These are phyloP conservation scores for Lasiosphaeria hispida DNA, from an alignment of 495 filamentous ascomycete genomes.

Conservation along the genomic window DNA sequence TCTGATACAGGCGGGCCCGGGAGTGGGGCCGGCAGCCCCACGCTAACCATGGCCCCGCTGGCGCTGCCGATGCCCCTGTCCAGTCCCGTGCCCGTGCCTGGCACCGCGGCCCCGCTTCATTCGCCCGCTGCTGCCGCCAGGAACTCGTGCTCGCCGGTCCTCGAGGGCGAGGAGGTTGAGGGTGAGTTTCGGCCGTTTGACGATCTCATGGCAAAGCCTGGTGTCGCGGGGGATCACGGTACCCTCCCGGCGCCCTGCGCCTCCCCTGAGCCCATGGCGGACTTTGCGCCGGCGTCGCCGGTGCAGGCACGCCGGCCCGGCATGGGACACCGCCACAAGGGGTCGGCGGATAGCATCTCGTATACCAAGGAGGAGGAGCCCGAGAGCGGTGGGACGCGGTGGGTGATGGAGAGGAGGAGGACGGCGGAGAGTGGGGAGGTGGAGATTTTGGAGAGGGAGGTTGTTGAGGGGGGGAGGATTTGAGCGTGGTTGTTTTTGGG, in stretches of 20 bases:
- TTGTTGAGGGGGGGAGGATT: constrained; percentile 34
- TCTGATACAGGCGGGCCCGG: constrained; percentile 42
- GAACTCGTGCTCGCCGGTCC: constrained; percentile 34
- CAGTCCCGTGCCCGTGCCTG: constrained; percentile 7
- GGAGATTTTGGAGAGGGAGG: constrained; percentile 39
- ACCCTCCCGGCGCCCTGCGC: no score
- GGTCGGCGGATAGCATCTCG: constrained; percentile 57
- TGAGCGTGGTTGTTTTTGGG: constrained; percentile 9
- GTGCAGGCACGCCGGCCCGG: constrained; percentile 19
- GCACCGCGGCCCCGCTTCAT: constrained; percentile 2
- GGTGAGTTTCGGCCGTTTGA: not conserved
- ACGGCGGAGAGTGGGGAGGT: constrained; percentile 53
- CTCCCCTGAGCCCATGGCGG: not conserved
- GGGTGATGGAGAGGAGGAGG: constrained; percentile 57
- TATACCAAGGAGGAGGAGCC: constrained; percentile 51
- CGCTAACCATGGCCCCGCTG: constrained; percentile 22
- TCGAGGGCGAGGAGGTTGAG: constrained; percentile 36
- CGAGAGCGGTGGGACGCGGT: constrained; percentile 47
- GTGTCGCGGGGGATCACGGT: no score
- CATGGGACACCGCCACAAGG: constrained; percentile 45
- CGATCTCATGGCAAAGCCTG: not conserved
- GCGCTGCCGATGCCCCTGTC: constrained; percentile 22
- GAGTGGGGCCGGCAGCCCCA: constrained; percentile 39
- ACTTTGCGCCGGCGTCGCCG: not conserved
- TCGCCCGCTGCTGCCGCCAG: not conserved